phyloP scores from a whole-genome alignment of 306 rosid species.

The Carpinus fangiana region DNA sequence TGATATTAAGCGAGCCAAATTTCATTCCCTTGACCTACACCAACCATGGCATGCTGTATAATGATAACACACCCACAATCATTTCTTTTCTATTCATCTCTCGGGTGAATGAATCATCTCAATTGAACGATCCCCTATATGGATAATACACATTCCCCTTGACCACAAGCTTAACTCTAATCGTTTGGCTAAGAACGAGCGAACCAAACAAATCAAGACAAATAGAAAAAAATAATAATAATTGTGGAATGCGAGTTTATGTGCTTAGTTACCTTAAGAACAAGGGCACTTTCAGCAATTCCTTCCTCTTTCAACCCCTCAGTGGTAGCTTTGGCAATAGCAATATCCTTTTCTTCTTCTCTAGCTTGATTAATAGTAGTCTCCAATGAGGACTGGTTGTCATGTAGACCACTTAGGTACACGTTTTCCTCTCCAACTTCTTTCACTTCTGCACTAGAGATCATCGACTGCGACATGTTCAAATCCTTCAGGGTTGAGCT shows the following conservation, averaged over 20 bases:
- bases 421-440: slow-evolving; percentile 25
- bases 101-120: no score
- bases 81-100: no score
- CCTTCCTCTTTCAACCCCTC: slow-evolving; percentile 84
- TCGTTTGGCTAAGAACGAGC: no score
- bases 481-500: slow-evolving; percentile 55
- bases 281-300: slow-evolving; percentile 53
- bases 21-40: neutral
- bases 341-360: slow-evolving; percentile 75
- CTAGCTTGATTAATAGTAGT: slow-evolving; percentile 68
- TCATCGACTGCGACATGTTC: slow-evolving; percentile 39
- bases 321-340: slow-evolving; percentile 76
- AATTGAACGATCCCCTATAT: no score
- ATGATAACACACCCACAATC: no score
- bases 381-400: slow-evolving; percentile 43
- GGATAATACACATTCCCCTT: no score
- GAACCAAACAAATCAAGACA: no score
- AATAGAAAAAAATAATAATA: no score
- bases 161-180: no score
- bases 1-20: neutral
- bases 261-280: slow-evolving; percentile 50
- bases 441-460: slow-evolving; percentile 34
- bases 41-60: neutral
- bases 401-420: slow-evolving; percentile 30
- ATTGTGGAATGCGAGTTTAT: neutral